Evolutionary conservation across 805 yeast genomes (phyloP).

Genomic region (Wickerhamiella sorbophila): DNA sequence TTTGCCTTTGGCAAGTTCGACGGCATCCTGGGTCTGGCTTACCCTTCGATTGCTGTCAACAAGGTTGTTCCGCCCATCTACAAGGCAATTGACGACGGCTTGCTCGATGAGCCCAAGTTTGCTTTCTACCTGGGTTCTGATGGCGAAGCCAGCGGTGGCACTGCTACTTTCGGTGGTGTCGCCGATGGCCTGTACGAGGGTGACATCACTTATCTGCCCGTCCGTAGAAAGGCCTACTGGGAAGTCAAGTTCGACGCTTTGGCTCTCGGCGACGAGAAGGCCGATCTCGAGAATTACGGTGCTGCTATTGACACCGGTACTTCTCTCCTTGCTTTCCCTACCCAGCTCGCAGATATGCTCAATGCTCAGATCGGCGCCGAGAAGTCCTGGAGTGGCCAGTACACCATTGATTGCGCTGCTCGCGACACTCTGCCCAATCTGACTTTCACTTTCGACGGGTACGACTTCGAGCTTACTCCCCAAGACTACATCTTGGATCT

Average conservation of each 20-base stretch:
- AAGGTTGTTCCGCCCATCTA: constrained; percentile 86
- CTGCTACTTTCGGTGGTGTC: constrained; percentile 90
- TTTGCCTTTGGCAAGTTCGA: constrained; percentile 98
- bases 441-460: constrained; percentile 78
- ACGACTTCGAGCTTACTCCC: constrained; percentile 80
- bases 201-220: constrained; percentile 87
- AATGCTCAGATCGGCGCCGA: constrained; percentile 94
- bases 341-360: constrained; percentile 87
- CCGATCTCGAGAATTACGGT: constrained; percentile 68
- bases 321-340: constrained; percentile 86
- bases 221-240: constrained; percentile 99
- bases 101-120: constrained; percentile 72
- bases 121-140: constrained; percentile 82
- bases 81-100: constrained; percentile 69
- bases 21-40: constrained; percentile 92
- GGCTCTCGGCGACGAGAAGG: constrained; percentile 84
- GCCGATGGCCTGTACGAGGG: constrained; percentile 68
- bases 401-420: constrained; percentile 75
- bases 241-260: constrained; percentile 88
- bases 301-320: constrained; percentile 99
- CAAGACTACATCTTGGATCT: constrained; percentile 90
- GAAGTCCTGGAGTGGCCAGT: constrained; percentile 96
- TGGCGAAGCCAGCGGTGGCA: constrained; percentile 61
- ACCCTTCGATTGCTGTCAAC: constrained; percentile 80
- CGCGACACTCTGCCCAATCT: constrained; percentile 82